Base-by-base conservation (phyloP, 371 early-diverging fungal species). In the Mortierella sp. region DNA sequence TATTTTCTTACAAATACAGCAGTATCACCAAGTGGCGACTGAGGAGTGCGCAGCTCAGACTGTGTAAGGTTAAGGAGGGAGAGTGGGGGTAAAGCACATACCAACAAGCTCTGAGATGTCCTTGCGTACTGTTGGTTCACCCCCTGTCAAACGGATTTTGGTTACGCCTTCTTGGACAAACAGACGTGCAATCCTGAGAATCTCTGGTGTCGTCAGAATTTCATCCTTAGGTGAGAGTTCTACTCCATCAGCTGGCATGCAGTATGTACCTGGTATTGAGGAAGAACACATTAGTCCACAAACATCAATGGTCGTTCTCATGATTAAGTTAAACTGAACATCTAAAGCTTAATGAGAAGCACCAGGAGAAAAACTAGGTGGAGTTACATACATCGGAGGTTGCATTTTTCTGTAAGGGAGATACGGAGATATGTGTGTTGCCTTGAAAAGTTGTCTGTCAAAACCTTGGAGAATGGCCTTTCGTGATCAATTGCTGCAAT, bases 211-310 rank as follows among this genome's bases (percentile, higher is more conserved):
- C 7, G 90, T 89, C 63, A 98, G 77, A 26, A 98, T 82, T 44
- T 91, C 70, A 21, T 86, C 81, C 23, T 80, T 75, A 0, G 96
- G 93, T 0, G 95, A 90, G 9, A 98, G 83, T 6, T 88, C 86
- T 0, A 97, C 87, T 7, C 98, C 98, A 66, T 95, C 95, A 46
- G 89, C 95, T 7, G 97, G 97, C 98, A 98, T 98, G 81, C 98
- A 98, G 82, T 98, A 98, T 0, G 95, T 94, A 73, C 95, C 94
- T 93, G 57, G 44, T 19, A 15, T 55, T 30, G 46, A 7, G 28
- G 46, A 4, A 37, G 45, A 52, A 43, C 57, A 19, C 30, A 57
- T 60, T 66, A 53, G 52, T 58, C n/a, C 15, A 45, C 26, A 26
- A 4, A 30, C 7, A 14, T 47, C 15, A n/a, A 26, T 2, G 16